Percentiles rank a stretch among this genome's conserved stretches.
Evolutionary conservation across 441 rosid species (phyloP).

Genomic region (Melastoma candidum): DNA sequence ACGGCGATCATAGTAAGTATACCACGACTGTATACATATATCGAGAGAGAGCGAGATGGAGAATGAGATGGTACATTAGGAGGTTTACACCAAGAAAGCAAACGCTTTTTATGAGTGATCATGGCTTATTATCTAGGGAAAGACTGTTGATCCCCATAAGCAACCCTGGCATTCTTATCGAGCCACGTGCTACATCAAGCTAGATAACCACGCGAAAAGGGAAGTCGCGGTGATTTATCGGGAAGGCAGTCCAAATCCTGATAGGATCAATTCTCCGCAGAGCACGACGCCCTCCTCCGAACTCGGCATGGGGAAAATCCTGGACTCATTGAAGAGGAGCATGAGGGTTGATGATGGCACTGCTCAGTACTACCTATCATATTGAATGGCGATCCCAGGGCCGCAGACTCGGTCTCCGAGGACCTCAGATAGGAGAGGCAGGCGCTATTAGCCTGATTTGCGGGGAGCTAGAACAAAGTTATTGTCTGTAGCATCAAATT

Average conservation of each 20-base stretch:
- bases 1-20: too few species aligned
- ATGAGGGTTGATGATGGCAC: slow-evolving; percentile 88
- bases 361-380: slow-evolving; percentile 72
- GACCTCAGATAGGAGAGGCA: slow-evolving; percentile 76
- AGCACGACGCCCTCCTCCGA: slow-evolving; percentile 33
- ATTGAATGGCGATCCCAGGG: slow-evolving; percentile 68
- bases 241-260: slow-evolving; percentile 40
- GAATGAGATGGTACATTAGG: too few species aligned
- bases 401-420: slow-evolving; percentile 54
- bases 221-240: slow-evolving; percentile 80
- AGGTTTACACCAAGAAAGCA: too few species aligned
- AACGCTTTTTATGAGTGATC: slow-evolving; percentile 42
- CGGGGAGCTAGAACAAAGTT: too few species aligned
- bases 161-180: slow-evolving; percentile 46
- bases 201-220: slow-evolving; percentile 62
- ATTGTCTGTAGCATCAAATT: too few species aligned
- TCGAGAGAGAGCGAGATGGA: too few species aligned
- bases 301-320: slow-evolving; percentile 46
- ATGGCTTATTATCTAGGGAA: slow-evolving; percentile 79
- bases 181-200: slow-evolving; percentile 70
- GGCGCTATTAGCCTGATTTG: slow-evolving; percentile 23
- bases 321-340: slow-evolving; percentile 68
- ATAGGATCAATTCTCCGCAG: slow-evolving; percentile 20
- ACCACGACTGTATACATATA: too few species aligned
- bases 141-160: slow-evolving; percentile 71